These are phyloP conservation scores for Bretziella fagacearum DNA, from an alignment of 2,329 filamentous ascomycete genomes.

Conservation along the genomic window DNA sequence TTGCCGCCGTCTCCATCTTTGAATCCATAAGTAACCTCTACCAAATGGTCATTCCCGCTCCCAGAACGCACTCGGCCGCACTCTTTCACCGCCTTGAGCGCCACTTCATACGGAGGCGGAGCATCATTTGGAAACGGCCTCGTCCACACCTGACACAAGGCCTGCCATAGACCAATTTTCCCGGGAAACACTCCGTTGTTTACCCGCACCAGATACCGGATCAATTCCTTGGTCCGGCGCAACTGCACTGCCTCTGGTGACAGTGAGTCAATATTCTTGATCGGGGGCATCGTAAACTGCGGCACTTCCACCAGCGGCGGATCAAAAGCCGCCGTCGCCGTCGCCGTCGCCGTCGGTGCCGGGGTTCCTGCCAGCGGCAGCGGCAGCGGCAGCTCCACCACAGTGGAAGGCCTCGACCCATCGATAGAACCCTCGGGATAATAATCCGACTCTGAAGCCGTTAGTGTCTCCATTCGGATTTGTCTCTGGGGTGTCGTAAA, in stretches of 20 bases:
- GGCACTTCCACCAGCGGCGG: background rate
- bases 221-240: constrained; percentile 25
- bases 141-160: constrained; percentile 29
- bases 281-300: constrained; percentile 11
- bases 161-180: constrained; percentile 32
- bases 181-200: constrained; percentile 34
- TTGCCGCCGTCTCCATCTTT: constrained; percentile 26
- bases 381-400: background rate
- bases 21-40: constrained; percentile 30
- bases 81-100: constrained; percentile 24
- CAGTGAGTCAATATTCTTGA: constrained; percentile 20
- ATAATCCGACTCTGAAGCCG: too few relatives aligned
- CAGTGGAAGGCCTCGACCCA: too few relatives aligned
- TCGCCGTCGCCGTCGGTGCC: background rate
- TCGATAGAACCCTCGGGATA: too few relatives aligned
- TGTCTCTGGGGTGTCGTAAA: too few relatives aligned
- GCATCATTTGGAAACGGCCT: background rate
- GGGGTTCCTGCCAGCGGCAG: background rate
- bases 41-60: constrained; percentile 16
- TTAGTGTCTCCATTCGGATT: too few relatives aligned
- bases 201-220: constrained; percentile 25
- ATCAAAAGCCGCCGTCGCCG: background rate
- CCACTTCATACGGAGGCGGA: constrained; percentile 24
- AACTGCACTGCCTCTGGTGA: constrained; percentile 18
- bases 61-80: constrained; percentile 20